Evolutionary conservation across 2,329 filamentous ascomycete species (phyloP), one percentile per base, ranked within the genome.

Genomic region (Raffaelea deltoideospora): DNA sequence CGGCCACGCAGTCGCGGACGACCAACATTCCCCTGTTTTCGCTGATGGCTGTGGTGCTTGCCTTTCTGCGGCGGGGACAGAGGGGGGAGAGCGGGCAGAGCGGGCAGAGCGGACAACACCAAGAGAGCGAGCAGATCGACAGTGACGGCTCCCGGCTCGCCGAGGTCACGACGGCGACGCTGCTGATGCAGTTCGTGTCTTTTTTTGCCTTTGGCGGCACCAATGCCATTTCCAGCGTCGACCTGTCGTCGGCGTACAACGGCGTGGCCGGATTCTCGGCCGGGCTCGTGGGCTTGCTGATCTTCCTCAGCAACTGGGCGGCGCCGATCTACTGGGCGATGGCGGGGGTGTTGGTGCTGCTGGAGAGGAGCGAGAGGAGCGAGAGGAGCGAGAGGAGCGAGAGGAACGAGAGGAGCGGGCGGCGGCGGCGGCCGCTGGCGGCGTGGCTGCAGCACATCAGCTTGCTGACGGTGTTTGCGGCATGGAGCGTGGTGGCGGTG

Each of bases 171-270:
- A 71, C 76, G 10, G 78, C 80, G 0, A 73, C 72, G 9, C 62
- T 95, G 24, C 70, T 96, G 24, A 63, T 93, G 29, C 79, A 92
- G 46, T 78, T 87, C 58, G 65, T 74, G 26, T 77, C 79, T 35
- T 98, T 94, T 66, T 98, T 96, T 53, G 79, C 84, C 22, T 75
- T 85, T 43, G 90, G 87, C 19, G 86, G 86, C 52, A 84, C 83
- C 33, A 98, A 98, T 54, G 81, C 90, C 29, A 94, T 98, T 46
- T 93, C 87, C 11, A 88, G 82, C n/a, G 75, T 98, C 48, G 87
- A 96, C 51, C 69, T 98, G 17, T 92, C 85, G 6, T 93, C 79
- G 52, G 87, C 87, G 0, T 98, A 98, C 60, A 98, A 98, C 50
- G 90, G 90, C 43, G 68, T 98, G 27, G 71, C 69, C 34, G 73